A percentile compares a stretch with the other conserved stretches of the same genome.
These are phyloP conservation scores for Ogataea paraovalis DNA, from an alignment of 805 yeast species.

Conservation along the genomic window DNA sequence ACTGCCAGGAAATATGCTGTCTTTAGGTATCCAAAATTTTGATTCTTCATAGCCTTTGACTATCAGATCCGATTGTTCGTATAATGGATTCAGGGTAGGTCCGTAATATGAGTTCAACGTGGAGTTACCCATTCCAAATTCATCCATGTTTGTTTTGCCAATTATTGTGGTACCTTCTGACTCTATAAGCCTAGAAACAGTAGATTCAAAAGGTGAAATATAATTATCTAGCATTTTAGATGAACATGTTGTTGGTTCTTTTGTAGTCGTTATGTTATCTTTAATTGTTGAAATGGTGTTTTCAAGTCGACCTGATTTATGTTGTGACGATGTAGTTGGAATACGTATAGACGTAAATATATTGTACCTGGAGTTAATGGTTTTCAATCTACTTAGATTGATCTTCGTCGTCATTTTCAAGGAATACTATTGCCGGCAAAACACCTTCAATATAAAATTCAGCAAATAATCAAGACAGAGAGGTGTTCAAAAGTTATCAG, in stretches of 20 bases:
- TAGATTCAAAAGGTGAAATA: conserved; percentile 76
- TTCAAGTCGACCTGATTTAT: conserved; percentile 17
- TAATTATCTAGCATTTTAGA: conserved; percentile 61
- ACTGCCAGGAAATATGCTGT: conserved; percentile 27
- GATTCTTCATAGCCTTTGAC: conserved; percentile 21
- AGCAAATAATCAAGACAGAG: no score
- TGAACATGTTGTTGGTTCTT: conserved; percentile 70
- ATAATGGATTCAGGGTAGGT: conserved; percentile 50
- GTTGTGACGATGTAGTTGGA: conserved; percentile 3
- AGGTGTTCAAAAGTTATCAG: no score
- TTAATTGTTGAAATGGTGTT: conserved; percentile 52
- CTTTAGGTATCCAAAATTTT: conserved; percentile 23
- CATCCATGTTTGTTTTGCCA: conserved; percentile 92
- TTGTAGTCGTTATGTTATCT: conserved; percentile 72
- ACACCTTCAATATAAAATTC: no score
- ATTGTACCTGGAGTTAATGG: conserved; percentile 22
- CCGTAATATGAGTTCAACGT: conserved; percentile 56
- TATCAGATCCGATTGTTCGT: conserved; percentile 18
- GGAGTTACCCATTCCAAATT: conserved; percentile 94
- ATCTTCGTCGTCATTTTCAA: conserved; percentile 1
- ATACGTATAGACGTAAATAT: conserved; percentile 38
- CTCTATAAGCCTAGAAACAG: conserved; percentile 56
- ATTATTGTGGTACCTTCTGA: conserved; percentile 48
- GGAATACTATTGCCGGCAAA: no score
- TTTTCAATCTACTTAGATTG: conserved; percentile 2